Conservation (phyloP, 2,329 filamentous ascomycete species). For the Colletotrichum phormii region DNA sequence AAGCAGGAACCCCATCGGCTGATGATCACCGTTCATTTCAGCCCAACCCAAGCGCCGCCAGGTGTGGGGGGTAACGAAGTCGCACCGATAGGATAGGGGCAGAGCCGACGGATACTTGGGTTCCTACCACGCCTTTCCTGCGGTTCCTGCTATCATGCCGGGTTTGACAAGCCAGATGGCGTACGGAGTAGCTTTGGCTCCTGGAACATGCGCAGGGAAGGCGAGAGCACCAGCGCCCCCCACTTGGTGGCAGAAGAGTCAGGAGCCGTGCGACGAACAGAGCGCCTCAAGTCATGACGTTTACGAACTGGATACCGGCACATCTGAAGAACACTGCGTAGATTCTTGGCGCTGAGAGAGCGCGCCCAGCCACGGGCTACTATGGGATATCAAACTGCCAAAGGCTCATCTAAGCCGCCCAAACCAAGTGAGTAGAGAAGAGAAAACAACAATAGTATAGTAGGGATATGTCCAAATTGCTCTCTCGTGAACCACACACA, state of each 20-base stretch:
- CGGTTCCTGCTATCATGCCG: neutral
- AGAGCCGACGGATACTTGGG: neutral
- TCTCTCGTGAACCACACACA: neutral
- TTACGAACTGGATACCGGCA: neutral
- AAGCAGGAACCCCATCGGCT: conserved; percentile 15
- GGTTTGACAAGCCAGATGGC: neutral
- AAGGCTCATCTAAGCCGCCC: conserved; percentile 33
- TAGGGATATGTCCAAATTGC: neutral
- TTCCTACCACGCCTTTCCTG: neutral
- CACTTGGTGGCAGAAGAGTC: neutral
- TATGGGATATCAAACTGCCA: conserved; percentile 27
- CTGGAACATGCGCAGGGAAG: neutral
- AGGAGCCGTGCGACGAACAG: neutral
- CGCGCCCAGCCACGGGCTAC: neutral
- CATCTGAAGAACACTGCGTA: neutral
- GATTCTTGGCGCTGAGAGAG: conserved; percentile 3
- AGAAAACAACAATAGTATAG: neutral
- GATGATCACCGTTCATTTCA: conserved; percentile 32
- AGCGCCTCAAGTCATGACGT: neutral
- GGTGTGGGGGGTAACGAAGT: neutral
- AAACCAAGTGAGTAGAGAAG: neutral
- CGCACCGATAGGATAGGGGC: neutral
- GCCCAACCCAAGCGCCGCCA: conserved; percentile 17
- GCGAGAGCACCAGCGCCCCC: neutral
- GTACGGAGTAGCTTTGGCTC: neutral